Percentiles rank a stretch among this genome's conserved stretches.
phyloP scores from a whole-genome alignment of 1,284 basidiomycete species.

The Sporisorium graminicola region DNA sequence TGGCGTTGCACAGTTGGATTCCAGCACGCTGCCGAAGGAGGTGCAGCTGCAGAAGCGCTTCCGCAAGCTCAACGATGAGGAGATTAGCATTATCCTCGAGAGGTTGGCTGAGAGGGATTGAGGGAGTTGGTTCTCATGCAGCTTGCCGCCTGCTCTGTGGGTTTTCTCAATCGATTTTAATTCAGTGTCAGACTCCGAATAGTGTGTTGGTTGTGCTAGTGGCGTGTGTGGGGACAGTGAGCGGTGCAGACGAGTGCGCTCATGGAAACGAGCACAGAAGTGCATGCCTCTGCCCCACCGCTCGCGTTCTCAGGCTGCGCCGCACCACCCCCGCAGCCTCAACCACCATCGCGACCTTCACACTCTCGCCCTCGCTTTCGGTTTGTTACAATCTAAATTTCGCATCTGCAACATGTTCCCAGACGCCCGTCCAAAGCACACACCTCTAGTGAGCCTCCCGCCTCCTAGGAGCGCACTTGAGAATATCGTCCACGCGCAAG shows the following conservation, averaged over 20 bases:
- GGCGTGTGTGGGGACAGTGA: not conserved
- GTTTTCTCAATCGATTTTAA: not conserved
- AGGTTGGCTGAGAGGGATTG: slow-evolving; percentile 66
- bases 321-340: no score
- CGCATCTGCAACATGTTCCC: no score
- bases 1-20: slow-evolving; percentile 19
- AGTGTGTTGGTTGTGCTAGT: not conserved
- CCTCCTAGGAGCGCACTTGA: slow-evolving; percentile 75
- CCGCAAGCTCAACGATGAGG: slow-evolving; percentile 59
- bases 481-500: slow-evolving; percentile 80
- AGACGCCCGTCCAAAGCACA: no score
- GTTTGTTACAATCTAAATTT: no score
- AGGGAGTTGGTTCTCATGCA: not conserved
- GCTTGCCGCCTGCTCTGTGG: not conserved
- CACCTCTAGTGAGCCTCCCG: slow-evolving; percentile 72
- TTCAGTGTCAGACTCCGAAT: no score
- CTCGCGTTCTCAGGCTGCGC: no score
- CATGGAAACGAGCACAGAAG: no score
- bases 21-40: slow-evolving; percentile 36
- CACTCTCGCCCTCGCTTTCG: no score
- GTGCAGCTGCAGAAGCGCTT: slow-evolving; percentile 59
- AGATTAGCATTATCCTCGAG: slow-evolving; percentile 64
- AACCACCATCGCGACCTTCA: no score
- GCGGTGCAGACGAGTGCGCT: no score
- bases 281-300: no score